Conservation (phyloP, 306 rosid genomes). For the Prunus dulcis region DNA sequence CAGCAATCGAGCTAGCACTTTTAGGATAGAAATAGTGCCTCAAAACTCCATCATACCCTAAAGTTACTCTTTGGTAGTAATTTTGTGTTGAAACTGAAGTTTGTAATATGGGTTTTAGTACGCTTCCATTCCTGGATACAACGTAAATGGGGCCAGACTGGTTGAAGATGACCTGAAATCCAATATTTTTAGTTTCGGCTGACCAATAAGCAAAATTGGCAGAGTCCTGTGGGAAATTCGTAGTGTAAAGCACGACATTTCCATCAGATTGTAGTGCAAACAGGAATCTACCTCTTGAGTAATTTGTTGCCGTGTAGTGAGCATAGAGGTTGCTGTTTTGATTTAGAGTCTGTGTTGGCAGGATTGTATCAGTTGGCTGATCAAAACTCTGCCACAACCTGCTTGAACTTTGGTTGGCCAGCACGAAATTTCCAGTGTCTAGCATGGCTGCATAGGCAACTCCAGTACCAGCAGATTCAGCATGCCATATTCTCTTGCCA, state of each 20-base stretch:
- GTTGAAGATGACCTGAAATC: constrained; percentile 31
- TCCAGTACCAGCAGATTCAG: too few species aligned
- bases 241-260: constrained; percentile 21
- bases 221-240: constrained; percentile 32
- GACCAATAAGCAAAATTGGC: constrained; percentile 2
- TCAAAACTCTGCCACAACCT: too few species aligned
- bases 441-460: too few species aligned
- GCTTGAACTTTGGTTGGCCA: too few species aligned
- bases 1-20: background rate
- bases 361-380: constrained; percentile 54
- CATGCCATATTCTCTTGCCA: too few species aligned
- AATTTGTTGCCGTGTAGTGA: constrained; percentile 24
- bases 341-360: constrained; percentile 42
- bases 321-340: background rate
- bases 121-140: background rate
- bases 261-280: constrained; percentile 17
- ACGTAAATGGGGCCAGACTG: constrained; percentile 34
- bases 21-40: constrained; percentile 44
- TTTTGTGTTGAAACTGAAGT: background rate
- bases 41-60: constrained; percentile 53
- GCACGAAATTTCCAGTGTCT: too few species aligned
- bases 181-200: background rate
- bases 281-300: constrained; percentile 51
- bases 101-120: background rate
- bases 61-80: constrained; percentile 49